A percentile compares a stretch with the other conserved stretches of the same genome.
Conservation (phyloP, 768 basidiomycete genomes). For the Auricularia auricula-judae region DNA sequence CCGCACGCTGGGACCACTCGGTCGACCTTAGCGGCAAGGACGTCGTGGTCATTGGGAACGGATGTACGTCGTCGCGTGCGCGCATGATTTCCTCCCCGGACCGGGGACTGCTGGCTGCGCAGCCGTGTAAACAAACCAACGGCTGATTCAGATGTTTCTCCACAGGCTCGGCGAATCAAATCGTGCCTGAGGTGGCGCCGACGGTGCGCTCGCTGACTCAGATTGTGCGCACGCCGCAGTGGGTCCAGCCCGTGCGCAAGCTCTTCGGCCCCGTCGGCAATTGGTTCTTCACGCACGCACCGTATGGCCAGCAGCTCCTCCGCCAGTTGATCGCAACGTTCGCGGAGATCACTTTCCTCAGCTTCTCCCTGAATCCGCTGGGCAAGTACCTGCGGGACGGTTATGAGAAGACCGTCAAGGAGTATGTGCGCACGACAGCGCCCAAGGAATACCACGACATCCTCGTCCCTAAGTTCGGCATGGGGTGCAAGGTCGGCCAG, state of each 20-base stretch:
- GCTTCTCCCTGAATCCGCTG: neutral
- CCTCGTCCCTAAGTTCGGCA: slow-evolving; percentile 12
- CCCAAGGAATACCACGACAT: slow-evolving; percentile 14
- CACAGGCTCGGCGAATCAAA: slow-evolving; percentile 10
- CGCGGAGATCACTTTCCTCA: neutral
- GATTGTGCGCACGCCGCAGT: slow-evolving; percentile 12
- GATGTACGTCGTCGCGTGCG: slow-evolving; percentile 7
- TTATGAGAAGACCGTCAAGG: neutral
- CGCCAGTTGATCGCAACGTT: neutral
- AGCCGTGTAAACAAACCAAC: no score
- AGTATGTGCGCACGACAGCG: slow-evolving; percentile 7
- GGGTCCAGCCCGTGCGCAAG: slow-evolving; percentile 7
- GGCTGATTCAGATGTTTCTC: neutral
- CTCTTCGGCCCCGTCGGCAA: neutral
- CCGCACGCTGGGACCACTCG: slow-evolving; percentile 9
- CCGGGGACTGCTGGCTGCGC: no score
- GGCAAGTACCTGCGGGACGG: slow-evolving; percentile 5
- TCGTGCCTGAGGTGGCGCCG: slow-evolving; percentile 11
- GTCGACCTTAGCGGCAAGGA: slow-evolving; percentile 13
- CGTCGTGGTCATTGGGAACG: slow-evolving; percentile 16
- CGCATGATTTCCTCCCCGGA: no score
- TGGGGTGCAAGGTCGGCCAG: slow-evolving; percentile 11
- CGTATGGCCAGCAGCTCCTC: slow-evolving; percentile 2
- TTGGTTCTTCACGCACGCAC: slow-evolving; percentile 6
- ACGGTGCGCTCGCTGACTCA: slow-evolving; percentile 11